These are phyloP conservation scores for Penicillium sp. DNA, from an alignment of 2,329 filamentous ascomycete species.

Conservation along the genomic window DNA sequence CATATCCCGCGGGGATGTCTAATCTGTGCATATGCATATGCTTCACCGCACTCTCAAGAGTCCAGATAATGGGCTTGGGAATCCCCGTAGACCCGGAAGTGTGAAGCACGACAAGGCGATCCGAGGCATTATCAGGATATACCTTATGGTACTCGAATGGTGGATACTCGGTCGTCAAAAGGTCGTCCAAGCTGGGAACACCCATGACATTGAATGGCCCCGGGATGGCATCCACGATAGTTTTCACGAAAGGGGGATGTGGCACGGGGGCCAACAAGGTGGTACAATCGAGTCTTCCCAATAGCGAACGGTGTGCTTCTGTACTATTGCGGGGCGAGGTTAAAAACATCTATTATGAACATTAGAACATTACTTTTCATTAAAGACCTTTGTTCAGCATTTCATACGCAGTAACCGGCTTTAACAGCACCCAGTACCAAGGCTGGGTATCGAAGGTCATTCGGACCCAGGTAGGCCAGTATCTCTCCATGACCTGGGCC, in stretches of 20 bases:
- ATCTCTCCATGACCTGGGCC: conserved; percentile 33
- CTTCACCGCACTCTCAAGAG: neutral
- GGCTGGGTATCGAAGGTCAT: conserved; percentile 41
- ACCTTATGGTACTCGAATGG: conserved; percentile 1
- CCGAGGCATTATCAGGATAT: neutral
- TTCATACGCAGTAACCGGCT: conserved; percentile 30
- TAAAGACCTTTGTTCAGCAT: too few relatives aligned
- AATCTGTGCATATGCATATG: neutral
- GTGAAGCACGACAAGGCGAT: conserved; percentile 3
- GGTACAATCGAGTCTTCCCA: conserved; percentile 30
- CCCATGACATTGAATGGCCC: conserved; percentile 18
- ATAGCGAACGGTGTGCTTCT: conserved; percentile 33
- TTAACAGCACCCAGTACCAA: conserved; percentile 43
- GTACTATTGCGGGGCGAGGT: conserved; percentile 42
- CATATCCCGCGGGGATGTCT: neutral
- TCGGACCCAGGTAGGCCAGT: conserved; percentile 44
- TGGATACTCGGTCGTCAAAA: conserved; percentile 18
- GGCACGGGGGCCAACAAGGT: conserved; percentile 32
- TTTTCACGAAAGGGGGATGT: conserved; percentile 15
- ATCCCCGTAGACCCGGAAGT: conserved; percentile 10
- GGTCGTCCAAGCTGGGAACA: conserved; percentile 30
- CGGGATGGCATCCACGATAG: conserved; percentile 26
- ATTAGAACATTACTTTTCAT: neutral
- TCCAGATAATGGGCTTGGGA: conserved; percentile 5
- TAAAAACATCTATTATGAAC: conserved; percentile 30